phyloP scores from a whole-genome alignment of 495 filamentous ascomycete species.

The Daldinia grandis region DNA sequence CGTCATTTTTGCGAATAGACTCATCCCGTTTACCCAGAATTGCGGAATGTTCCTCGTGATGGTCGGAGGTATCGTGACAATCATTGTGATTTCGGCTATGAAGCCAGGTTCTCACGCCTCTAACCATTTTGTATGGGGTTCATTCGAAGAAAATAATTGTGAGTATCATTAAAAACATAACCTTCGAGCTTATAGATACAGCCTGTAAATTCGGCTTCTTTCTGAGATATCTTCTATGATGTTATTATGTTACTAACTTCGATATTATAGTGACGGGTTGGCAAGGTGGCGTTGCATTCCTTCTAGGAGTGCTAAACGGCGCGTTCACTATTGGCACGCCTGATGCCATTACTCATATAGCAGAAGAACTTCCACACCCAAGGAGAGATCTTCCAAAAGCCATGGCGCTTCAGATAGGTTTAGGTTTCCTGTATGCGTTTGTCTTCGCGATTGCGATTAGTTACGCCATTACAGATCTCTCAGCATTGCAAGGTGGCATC shows the following conservation, averaged over 20 bases:
- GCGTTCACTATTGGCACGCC: conserved; percentile 86
- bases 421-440: conserved; percentile 73
- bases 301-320: conserved; percentile 84
- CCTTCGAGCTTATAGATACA: background rate
- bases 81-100: conserved; percentile 80
- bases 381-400: conserved; percentile 69
- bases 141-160: conserved; percentile 65
- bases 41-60: conserved; percentile 75
- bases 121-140: conserved; percentile 67
- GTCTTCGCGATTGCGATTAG: conserved; percentile 77
- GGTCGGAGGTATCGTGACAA: conserved; percentile 72
- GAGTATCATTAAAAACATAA: conserved; percentile 1
- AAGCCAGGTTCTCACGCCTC: conserved; percentile 65
- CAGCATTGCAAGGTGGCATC: conserved; percentile 62
- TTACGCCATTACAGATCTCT: conserved; percentile 74
- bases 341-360: conserved; percentile 77
- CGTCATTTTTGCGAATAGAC: conserved; percentile 74
- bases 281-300: conserved; percentile 76
- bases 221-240: background rate
- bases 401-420: conserved; percentile 65
- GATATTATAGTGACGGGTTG: conserved; percentile 64
- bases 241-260: conserved; percentile 13
- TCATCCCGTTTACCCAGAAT: conserved; percentile 71
- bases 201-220: background rate
- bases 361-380: conserved; percentile 81